These are phyloP conservation scores for Prunus campanulata DNA, from an alignment of 306 rosid genomes.

Conservation along the genomic window DNA sequence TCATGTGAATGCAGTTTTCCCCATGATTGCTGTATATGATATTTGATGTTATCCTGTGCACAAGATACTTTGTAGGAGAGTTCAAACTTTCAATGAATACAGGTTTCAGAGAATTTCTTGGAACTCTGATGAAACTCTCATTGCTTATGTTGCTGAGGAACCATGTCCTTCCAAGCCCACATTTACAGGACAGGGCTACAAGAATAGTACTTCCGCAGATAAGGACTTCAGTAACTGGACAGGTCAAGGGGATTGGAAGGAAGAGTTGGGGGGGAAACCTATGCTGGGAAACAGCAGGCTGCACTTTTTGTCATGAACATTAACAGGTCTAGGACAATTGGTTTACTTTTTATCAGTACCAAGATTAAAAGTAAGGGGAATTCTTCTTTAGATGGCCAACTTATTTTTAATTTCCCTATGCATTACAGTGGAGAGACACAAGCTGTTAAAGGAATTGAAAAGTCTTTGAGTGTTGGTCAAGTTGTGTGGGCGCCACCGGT, in stretches of 20 bases:
- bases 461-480: conserved; percentile 75
- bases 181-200: conserved; percentile 49
- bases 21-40: not conserved
- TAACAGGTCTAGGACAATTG: conserved; percentile 40
- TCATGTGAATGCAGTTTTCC: not conserved
- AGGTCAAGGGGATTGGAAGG: conserved; percentile 78
- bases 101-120: conserved; percentile 92
- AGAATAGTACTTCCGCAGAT: conserved; percentile 43
- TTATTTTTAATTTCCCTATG: conserved; percentile 12
- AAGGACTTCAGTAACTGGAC: conserved; percentile 63
- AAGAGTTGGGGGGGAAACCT: conserved; percentile 80
- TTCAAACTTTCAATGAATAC: conserved; percentile 15
- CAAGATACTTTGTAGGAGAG: not conserved
- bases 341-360: not conserved
- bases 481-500: conserved; percentile 75
- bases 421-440: conserved; percentile 60
- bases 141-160: conserved; percentile 84
- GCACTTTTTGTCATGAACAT: conserved; percentile 59
- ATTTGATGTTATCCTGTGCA: conserved; percentile 11
- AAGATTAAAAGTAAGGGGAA: conserved; percentile 17
- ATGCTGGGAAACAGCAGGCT: conserved; percentile 70
- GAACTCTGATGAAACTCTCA: conserved; percentile 59
- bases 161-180: conserved; percentile 62
- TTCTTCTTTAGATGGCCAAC: not conserved
- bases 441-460: conserved; percentile 61